Percentiles rank a stretch among this genome's conserved stretches.
Evolutionary conservation across 176 grass and related monocot species (phyloP).

Genomic region (Bothriochloa decipiens): DNA sequence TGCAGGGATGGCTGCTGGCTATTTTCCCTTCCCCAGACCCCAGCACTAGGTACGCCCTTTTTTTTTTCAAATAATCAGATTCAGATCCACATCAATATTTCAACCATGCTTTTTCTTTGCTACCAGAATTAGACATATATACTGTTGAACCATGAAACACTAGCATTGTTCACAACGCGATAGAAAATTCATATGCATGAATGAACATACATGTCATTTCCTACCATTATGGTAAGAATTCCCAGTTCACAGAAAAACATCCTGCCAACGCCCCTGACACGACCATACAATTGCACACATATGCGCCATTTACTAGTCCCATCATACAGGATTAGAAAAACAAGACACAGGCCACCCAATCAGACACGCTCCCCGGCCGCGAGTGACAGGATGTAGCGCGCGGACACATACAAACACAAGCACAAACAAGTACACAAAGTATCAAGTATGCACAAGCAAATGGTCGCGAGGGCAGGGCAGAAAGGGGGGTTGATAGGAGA

Average conservation of each 20-base stretch:
- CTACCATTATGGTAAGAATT: not conserved
- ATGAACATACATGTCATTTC: not conserved
- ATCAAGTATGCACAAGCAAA: not conserved
- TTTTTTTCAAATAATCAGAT: not conserved
- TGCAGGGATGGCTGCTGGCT: too few relatives aligned
- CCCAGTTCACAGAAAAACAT: not conserved
- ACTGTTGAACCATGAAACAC: not conserved
- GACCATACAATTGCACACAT: not conserved
- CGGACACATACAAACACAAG: not conserved
- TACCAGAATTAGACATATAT: not conserved
- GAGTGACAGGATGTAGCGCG: not conserved
- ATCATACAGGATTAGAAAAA: too few relatives aligned
- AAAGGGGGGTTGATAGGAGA: not conserved
- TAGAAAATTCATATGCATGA: not conserved
- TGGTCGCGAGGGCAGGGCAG: conserved; percentile 35
- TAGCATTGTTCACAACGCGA: not conserved
- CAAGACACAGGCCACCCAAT: not conserved
- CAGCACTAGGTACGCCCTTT: too few relatives aligned
- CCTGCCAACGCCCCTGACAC: not conserved
- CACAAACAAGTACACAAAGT: not conserved
- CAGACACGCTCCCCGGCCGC: not conserved
- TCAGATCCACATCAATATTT: conserved; percentile 8
- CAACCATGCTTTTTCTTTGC: too few relatives aligned
- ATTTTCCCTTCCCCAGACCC: too few relatives aligned
- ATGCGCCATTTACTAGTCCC: not conserved